Evolutionary conservation across 495 filamentous ascomycete species (phyloP), one percentile per base, ranked within the genome.

Genomic region (Hamigera avellanea): DNA sequence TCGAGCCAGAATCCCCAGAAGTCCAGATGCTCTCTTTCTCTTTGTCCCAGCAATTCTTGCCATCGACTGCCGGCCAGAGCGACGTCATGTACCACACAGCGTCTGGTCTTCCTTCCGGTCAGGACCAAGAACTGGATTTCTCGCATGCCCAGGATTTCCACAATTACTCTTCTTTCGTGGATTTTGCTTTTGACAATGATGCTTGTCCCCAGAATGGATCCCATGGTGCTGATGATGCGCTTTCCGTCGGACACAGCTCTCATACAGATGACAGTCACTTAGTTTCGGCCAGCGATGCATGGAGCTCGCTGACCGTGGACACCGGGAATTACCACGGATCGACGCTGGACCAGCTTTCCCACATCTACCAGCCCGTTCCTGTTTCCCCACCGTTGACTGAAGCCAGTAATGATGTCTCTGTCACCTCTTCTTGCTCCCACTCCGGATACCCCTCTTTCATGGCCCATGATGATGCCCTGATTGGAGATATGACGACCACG

Each of bases 11-110:
- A 33, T 58, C 64, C 32, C 57, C 62, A 32, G 60, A 60, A 39
- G 62, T 68, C 33, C 61, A 66, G 38, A 63, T 68, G 62, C 49
- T 67, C 43, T 62, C 64, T 44, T 68, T 61, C 46, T 61, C 59
- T 30, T 49, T 66, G 42, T 62, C 64, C 36, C 61, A 66, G 26
- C 64, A 64, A 38, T 47, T 66, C 15, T 52, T 66, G 49, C 61
- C 62, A 28, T 55, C 57, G 37, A 57, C 57, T 35, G 57, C 59
- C 32, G 59, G 61, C 38, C 57, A 59, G 19, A 59, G 52, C 52
- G 62, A 66, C 55, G 56, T 64, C 43, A 62, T 66, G 59, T 68
- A 62, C 39, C 50, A 47, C 48, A 46, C 55, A 39, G 55, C 58
- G 31, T 56, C 62, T 36, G 64, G 66, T 35, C 61, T 59, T 49